Conservation (phyloP, 192 early-diverging fungal species). For the Entophlyctis luteolus region DNA sequence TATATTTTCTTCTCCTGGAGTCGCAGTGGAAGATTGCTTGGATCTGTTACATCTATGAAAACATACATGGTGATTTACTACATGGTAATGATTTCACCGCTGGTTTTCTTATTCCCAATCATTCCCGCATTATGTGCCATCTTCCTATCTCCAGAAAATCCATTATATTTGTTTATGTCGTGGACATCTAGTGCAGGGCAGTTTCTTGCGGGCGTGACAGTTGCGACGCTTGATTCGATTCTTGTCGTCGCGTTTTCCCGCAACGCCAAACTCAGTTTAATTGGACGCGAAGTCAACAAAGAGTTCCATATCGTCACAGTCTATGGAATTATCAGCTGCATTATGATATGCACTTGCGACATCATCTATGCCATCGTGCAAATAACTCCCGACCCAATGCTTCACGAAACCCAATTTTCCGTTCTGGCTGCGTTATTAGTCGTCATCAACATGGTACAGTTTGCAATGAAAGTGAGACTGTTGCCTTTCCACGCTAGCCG, state of each 20-base stretch:
- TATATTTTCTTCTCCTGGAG: slow-evolving; percentile 14
- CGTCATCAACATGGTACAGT: slow-evolving; percentile 13
- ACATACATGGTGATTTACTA: slow-evolving; percentile 14
- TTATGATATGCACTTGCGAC: background rate
- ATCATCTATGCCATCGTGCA: too few relatives aligned
- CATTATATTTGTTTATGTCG: background rate
- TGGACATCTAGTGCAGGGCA: background rate
- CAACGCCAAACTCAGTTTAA: background rate
- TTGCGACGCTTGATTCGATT: background rate
- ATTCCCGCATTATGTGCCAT: background rate
- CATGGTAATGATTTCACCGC: background rate
- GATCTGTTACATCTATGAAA: background rate
- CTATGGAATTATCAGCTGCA: background rate
- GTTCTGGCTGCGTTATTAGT: background rate
- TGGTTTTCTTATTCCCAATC: background rate
- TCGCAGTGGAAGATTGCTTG: slow-evolving; percentile 3
- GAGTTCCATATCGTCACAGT: slow-evolving; percentile 2
- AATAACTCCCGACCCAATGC: too few relatives aligned
- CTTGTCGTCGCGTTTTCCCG: slow-evolving; percentile 2
- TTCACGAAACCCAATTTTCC: background rate
- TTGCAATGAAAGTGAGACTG: slow-evolving; percentile 19
- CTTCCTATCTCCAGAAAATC: background rate
- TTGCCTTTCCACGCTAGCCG: background rate
- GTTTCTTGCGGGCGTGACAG: background rate
- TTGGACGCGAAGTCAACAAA: background rate